Evolutionary conservation across 164 flowering plant genomes (phyloP).

Genomic region (Platanus orientalis): DNA sequence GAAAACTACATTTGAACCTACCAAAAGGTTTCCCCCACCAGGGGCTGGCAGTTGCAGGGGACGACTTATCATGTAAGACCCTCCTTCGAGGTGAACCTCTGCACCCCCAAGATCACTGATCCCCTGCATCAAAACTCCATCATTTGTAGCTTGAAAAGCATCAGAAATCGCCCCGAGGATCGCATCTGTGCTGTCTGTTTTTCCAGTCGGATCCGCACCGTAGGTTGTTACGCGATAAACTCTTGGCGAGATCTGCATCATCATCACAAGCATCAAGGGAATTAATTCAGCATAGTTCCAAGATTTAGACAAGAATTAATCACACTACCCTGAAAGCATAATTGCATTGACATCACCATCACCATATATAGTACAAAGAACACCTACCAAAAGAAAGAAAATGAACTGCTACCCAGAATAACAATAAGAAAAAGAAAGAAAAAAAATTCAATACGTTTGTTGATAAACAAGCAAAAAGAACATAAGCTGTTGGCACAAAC

Average conservation of each 20-base stretch:
- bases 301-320: no score
- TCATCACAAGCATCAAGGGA: conserved; percentile 1
- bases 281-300: background rate
- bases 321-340: no score
- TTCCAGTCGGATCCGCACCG: conserved; percentile 90
- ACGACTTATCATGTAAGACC: conserved; percentile 58
- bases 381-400: background rate
- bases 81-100: conserved; percentile 68
- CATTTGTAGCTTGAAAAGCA: conserved; percentile 32
- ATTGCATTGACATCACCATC: background rate
- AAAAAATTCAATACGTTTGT: background rate
- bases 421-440: background rate
- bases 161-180: conserved; percentile 56
- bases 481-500: background rate
- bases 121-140: conserved; percentile 46
- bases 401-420: background rate
- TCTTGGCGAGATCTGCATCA: conserved; percentile 25
- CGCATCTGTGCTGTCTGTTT: conserved; percentile 74
- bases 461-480: background rate
- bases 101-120: conserved; percentile 83
- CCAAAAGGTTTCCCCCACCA: conserved; percentile 74
- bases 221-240: conserved; percentile 50
- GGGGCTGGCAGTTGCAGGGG: conserved; percentile 62
- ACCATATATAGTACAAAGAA: background rate
- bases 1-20: conserved; percentile 15